phyloP scores from a whole-genome alignment of 257 asterid genomes.

The Cruciata laevipes region DNA sequence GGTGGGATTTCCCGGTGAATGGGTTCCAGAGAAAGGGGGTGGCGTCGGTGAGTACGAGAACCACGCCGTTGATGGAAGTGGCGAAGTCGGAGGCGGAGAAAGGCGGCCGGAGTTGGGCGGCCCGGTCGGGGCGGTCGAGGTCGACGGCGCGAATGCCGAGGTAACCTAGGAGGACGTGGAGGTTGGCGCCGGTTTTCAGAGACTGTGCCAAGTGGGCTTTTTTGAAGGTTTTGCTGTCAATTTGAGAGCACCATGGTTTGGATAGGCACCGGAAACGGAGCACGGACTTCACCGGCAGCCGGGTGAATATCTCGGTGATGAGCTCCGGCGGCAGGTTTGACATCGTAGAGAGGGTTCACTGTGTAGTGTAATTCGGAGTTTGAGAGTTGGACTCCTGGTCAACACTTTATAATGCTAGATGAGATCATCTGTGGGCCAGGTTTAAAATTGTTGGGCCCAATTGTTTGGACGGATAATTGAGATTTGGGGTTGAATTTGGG shows the following conservation, averaged over 20 bases:
- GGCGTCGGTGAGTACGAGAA: constrained; percentile 8
- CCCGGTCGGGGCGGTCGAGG: background rate
- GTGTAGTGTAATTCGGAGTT: too few relatives aligned
- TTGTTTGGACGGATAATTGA: too few relatives aligned
- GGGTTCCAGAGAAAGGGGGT: constrained; percentile 21
- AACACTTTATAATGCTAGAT: too few relatives aligned
- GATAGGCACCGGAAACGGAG: constrained; percentile 21
- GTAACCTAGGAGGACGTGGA: constrained; percentile 11
- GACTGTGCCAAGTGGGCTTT: constrained; percentile 11
- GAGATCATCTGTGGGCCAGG: too few relatives aligned
- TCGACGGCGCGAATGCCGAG: constrained; percentile 13
- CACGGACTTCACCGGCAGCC: constrained; percentile 16
- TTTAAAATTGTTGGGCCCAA: too few relatives aligned
- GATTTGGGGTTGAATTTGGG: too few relatives aligned
- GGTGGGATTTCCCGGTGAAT: constrained; percentile 8
- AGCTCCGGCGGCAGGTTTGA: constrained; percentile 3
- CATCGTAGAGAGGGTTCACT: background rate
- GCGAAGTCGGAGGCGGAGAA: constrained; percentile 13
- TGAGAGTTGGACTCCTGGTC: too few relatives aligned
- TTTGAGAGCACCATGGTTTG: constrained; percentile 15
- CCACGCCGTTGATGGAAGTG: constrained; percentile 17
- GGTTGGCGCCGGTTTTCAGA: background rate
- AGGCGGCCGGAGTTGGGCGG: constrained; percentile 3
- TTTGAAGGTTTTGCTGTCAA: constrained; percentile 15
- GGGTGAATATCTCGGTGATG: constrained; percentile 10